These are phyloP conservation scores for Zygosaccharomyces gambellarensis DNA, from an alignment of 805 yeast genomes.

Conservation along the genomic window DNA sequence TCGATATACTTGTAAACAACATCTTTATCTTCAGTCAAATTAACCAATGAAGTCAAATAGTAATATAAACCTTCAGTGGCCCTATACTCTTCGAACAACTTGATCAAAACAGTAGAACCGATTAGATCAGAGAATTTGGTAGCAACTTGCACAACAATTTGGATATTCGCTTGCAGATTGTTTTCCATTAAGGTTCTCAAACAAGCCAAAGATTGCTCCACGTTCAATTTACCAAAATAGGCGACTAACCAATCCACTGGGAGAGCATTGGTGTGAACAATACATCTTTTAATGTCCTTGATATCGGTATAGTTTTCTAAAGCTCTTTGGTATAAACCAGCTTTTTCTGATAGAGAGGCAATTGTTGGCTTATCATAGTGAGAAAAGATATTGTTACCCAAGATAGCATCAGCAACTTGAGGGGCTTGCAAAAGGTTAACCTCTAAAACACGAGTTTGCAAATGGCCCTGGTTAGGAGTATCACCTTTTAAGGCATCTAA, in stretches of 20 bases:
- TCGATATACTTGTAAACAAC: conserved; percentile 95
- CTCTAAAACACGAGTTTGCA: conserved; percentile 91
- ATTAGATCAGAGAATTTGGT: conserved; percentile 92
- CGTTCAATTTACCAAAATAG: conserved; percentile 89
- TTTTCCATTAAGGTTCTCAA: conserved; percentile 77
- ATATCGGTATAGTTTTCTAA: conserved; percentile 92
- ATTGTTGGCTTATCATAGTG: conserved; percentile 92
- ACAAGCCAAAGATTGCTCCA: conserved; percentile 86
- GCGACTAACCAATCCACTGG: conserved; percentile 92
- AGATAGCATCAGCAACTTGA: conserved; percentile 98
- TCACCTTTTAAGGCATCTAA: conserved; percentile 93
- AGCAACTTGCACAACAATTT: conserved; percentile 92
- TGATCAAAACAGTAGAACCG: conserved; percentile 79
- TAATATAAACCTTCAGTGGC: conserved; percentile 92
- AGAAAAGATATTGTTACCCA: conserved; percentile 92
- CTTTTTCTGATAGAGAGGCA: conserved; percentile 89
- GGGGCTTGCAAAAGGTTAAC: conserved; percentile 94
- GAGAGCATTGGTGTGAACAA: conserved; percentile 77
- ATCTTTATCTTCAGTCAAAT: conserved; percentile 87
- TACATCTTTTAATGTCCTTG: conserved; percentile 91
- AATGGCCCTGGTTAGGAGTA: conserved; percentile 88
- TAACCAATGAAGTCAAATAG: conserved; percentile 88
- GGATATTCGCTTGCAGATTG: conserved; percentile 81
- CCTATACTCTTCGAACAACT: conserved; percentile 88
- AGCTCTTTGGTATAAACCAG: conserved; percentile 94